These are phyloP conservation scores for Phyllosticta citrichinensis DNA, from an alignment of 2,329 filamentous ascomycete genomes.

Conservation along the genomic window DNA sequence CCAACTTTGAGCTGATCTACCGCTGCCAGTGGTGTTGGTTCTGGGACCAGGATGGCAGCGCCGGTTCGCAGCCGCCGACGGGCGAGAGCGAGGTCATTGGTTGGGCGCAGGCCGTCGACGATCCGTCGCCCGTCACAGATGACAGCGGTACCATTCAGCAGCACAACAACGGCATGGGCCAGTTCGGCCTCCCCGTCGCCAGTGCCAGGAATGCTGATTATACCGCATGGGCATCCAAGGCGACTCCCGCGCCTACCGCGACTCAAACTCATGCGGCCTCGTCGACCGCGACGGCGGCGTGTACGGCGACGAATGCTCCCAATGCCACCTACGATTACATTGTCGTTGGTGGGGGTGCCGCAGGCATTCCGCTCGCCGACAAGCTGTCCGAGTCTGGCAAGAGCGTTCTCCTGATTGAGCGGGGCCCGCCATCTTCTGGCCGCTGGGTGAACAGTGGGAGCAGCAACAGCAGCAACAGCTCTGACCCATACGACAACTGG, in stretches of 20 bases:
- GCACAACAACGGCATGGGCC: slow-evolving; percentile 47
- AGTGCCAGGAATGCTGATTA: slow-evolving; percentile 37
- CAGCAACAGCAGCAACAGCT: slow-evolving; percentile 20
- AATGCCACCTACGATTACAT: slow-evolving; percentile 52
- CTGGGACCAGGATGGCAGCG: slow-evolving; percentile 34
- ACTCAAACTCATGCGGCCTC: slow-evolving; percentile 23
- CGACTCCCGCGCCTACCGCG: slow-evolving; percentile 31
- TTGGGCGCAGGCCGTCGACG: slow-evolving; percentile 42
- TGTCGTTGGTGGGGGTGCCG: slow-evolving; percentile 52
- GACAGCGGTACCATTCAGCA: slow-evolving; percentile 39
- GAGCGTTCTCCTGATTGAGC: slow-evolving; percentile 49
- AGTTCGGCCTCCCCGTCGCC: slow-evolving; percentile 40
- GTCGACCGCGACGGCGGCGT: slow-evolving; percentile 23
- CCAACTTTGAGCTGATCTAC: slow-evolving; percentile 54
- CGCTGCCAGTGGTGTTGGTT: slow-evolving; percentile 45
- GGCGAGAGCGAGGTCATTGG: slow-evolving; percentile 36
- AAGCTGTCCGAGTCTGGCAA: slow-evolving; percentile 55
- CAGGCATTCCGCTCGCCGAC: slow-evolving; percentile 50
- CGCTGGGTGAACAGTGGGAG: slow-evolving; percentile 45
- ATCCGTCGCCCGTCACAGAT: slow-evolving; percentile 32
- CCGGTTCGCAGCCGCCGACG: slow-evolving; percentile 27
- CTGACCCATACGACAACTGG: slow-evolving; percentile 35
- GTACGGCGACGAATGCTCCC: slow-evolving; percentile 26
- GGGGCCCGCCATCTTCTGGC: slow-evolving; percentile 47
- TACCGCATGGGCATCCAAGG: slow-evolving; percentile 26